Evolutionary conservation across 768 basidiomycete genomes (phyloP), one percentile per base, ranked within the genome.

Genomic region (Termitomyces sp.): DNA sequence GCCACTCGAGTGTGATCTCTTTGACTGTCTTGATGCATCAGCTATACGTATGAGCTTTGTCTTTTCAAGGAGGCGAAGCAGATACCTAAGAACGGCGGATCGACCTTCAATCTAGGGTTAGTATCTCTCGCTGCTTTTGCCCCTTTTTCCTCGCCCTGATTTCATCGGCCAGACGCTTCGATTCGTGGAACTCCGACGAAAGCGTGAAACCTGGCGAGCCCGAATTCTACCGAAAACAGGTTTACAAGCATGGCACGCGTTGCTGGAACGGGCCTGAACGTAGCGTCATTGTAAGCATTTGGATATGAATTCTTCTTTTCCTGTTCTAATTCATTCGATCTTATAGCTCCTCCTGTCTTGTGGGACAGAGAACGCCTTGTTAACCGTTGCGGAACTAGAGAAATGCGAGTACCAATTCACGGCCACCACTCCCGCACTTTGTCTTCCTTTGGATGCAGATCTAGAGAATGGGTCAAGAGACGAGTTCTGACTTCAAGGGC

Each of bases 201-300:
- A 81, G 80, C 52, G 79, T 82, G 2, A 64, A 77, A 58, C 75
- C 78, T 4, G 93, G 90, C 3, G 75, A 83, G 25, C 78, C 79
- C 3, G 87, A 82, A 34, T 97, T 87, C 72, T 97, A 98, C 70
- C 73, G 80, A 45, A 87, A 83, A 64, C 94, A 96, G 65, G 71
- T 82, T 14, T 99, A 98, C 75, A 84, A 85, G 37, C 77, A 81
- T 52, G 97, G 96, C 40, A 80, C 93, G 5, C 85, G 87, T 66
- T 98, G 96, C 76, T 97, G 95, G 96, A 97, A 97, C 65, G 96
- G 97, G 1, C 97, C 97, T 4, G 82, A 90, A 61, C 84, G 96
- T 31, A 93, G 83, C 59, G 89, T 93, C 32, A 79, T 84, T 68
- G 93, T 92, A 69, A 49, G 81, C 71, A 31, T 37, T 7, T 45